Conservation (phyloP, 202 grass and related monocot genomes). For the Bolboschoenoplectus hybrid region DNA sequence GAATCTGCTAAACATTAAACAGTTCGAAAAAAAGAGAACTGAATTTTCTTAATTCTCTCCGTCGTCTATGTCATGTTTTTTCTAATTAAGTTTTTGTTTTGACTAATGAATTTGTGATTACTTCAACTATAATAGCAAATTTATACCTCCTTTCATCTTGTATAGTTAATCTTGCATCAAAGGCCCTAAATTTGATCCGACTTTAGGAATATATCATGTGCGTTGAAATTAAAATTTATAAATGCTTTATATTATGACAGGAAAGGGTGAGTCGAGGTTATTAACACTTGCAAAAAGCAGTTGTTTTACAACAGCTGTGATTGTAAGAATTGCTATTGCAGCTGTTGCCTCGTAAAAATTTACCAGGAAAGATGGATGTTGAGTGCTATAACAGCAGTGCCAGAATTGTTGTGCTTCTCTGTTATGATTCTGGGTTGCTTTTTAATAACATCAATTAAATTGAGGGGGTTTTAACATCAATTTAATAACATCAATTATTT, state of each 20-base stretch:
- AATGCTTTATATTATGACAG: too few relatives aligned
- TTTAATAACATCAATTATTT: too few relatives aligned
- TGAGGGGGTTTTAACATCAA: not conserved
- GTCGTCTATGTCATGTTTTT: not conserved
- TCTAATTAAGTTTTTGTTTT: not conserved
- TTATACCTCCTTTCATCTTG: not conserved
- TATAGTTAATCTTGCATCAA: not conserved
- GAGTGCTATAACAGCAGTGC: not conserved
- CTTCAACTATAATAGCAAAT: not conserved
- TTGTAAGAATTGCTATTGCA: not conserved
- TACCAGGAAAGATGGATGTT: not conserved
- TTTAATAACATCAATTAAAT: not conserved
- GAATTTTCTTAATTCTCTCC: not conserved
- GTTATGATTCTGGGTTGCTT: not conserved
- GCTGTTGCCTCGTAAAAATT: not conserved
- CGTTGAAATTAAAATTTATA: too few relatives aligned
- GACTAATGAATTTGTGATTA: not conserved
- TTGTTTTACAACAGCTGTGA: too few relatives aligned
- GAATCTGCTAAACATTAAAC: not conserved
- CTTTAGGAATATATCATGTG: not conserved
- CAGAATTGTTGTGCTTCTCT: not conserved
- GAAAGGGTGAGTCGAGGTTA: not conserved
- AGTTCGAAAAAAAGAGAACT: not conserved
- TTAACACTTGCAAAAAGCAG: not conserved
- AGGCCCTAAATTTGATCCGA: not conserved